These are phyloP conservation scores for Cercophora sp. DNA, from an alignment of 495 filamentous ascomycete species.

Conservation along the genomic window DNA sequence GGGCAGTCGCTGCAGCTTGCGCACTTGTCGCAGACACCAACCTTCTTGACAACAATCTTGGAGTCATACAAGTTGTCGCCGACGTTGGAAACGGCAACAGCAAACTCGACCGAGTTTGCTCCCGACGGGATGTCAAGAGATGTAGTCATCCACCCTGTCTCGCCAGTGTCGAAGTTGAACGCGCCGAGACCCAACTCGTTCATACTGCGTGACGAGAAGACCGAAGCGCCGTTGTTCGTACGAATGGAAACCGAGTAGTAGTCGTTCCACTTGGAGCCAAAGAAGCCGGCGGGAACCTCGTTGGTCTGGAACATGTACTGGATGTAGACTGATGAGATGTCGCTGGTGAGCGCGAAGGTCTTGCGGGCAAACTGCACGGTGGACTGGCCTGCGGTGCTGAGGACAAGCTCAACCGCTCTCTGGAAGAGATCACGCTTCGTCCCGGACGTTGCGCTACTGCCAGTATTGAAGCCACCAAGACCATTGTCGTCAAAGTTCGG, in stretches of 20 bases:
- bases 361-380: not conserved
- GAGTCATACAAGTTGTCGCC: not conserved
- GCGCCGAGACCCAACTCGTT: constrained; percentile 2
- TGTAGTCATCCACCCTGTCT: not conserved
- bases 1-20: not conserved
- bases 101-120: not conserved
- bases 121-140: not conserved
- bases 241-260: constrained; percentile 4
- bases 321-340: constrained; percentile 4
- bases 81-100: constrained; percentile 6
- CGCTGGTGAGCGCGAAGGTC: not conserved
- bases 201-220: constrained; percentile 1
- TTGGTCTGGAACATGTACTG: constrained; percentile 6
- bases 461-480: too few relatives aligned
- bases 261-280: constrained; percentile 7
- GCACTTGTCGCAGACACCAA: constrained; percentile 6
- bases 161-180: not conserved
- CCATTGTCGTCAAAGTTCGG: too few relatives aligned
- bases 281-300: constrained; percentile 3
- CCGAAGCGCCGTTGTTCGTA: constrained; percentile 2
- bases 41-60: not conserved
- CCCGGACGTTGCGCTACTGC: too few relatives aligned
- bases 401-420: too few relatives aligned
- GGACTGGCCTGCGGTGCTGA: not conserved
- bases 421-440: too few relatives aligned